phyloP scores from a whole-genome alignment of 345 rosid genomes.

The Arabidopsis suecica region DNA sequence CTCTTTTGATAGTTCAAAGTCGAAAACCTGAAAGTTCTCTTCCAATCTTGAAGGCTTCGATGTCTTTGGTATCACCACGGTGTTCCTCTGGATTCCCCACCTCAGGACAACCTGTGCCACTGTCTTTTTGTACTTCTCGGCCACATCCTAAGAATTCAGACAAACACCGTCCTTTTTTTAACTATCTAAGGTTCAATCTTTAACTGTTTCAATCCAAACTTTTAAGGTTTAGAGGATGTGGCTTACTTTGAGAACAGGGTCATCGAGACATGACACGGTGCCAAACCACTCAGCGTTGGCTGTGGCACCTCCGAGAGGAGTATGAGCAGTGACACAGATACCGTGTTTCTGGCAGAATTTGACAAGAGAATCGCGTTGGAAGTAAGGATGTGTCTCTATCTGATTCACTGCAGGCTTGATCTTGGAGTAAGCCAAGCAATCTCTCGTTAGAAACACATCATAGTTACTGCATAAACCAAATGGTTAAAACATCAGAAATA shows the following conservation, averaged over 20 bases:
- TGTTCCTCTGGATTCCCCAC: conserved; percentile 86
- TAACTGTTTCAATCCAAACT: background rate
- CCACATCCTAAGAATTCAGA: conserved; percentile 57
- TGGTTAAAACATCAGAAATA: too few species aligned
- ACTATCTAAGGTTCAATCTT: background rate
- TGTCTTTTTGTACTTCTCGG: conserved; percentile 76
- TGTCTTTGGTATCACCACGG: conserved; percentile 76
- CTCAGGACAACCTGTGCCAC: conserved; percentile 75
- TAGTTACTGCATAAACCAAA: conserved; percentile 66
- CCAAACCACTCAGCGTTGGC: conserved; percentile 83
- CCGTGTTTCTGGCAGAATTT: conserved; percentile 92
- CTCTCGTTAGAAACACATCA: conserved; percentile 83
- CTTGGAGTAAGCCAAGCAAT: conserved; percentile 89
- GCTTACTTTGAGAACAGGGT: conserved; percentile 73
- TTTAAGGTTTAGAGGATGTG: conserved; percentile 16
- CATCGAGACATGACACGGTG: conserved; percentile 77
- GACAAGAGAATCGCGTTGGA: conserved; percentile 87
- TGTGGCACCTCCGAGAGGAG: conserved; percentile 80
- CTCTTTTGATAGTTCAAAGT: conserved; percentile 67
- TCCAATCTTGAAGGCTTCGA: conserved; percentile 69
- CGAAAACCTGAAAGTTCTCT: conserved; percentile 66
- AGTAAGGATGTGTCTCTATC: conserved; percentile 90
- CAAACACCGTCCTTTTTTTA: background rate
- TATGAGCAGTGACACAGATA: conserved; percentile 81
- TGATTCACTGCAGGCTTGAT: conserved; percentile 98